Percentiles rank a stretch among this genome's conserved stretches.
Evolutionary conservation across 306 rosid genomes (phyloP).

Genomic region (Lagenaria siceraria): DNA sequence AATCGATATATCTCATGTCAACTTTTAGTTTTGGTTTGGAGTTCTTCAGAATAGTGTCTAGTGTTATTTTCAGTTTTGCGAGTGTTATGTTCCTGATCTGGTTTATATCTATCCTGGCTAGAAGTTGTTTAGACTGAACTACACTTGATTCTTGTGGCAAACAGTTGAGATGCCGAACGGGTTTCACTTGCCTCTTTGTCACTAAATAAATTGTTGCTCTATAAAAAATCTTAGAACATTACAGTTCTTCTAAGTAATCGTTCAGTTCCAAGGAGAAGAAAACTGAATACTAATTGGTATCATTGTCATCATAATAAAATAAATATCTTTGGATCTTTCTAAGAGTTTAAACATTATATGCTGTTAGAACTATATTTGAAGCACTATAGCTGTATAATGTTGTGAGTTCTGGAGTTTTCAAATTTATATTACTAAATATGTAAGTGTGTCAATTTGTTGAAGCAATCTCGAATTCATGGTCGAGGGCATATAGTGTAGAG

Average conservation of each 20-base stretch:
- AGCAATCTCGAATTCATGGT: neutral
- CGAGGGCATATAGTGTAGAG: neutral
- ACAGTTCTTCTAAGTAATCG: neutral
- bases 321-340: neutral
- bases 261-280: neutral
- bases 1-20: neutral
- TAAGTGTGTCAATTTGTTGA: neutral
- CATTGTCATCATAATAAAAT: neutral
- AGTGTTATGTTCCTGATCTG: neutral
- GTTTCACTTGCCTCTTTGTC: neutral
- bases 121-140: neutral
- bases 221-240: neutral
- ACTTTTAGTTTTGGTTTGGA: neutral
- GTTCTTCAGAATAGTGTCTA: neutral
- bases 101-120: neutral
- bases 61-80: no score
- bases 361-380: neutral
- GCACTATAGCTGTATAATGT: neutral
- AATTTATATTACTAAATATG: neutral
- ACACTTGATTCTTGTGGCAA: neutral
- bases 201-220: neutral
- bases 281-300: neutral
- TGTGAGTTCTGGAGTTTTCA: neutral
- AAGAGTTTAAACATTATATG: neutral
- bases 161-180: neutral